Evolutionary conservation across 73 alveolate genomes (phyloP).

Genomic region (Paramecium caudatum): DNA sequence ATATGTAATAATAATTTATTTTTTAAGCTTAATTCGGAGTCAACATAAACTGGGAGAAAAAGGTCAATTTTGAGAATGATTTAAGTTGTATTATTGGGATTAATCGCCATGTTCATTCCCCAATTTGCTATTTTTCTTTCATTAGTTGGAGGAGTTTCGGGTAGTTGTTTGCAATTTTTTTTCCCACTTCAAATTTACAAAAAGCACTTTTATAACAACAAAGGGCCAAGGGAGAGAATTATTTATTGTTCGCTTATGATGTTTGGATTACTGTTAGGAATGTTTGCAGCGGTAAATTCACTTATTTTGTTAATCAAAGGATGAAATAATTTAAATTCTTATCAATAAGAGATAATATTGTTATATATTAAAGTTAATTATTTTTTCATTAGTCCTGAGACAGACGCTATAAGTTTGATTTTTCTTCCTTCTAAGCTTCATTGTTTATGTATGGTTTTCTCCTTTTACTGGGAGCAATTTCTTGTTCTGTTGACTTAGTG

Average conservation of each 20-base stretch:
- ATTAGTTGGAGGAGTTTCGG: conserved; percentile 70
- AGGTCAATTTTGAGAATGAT: conserved; percentile 35
- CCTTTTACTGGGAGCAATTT: too few relatives aligned
- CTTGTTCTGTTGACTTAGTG: conserved; percentile 12
- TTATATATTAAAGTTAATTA: too few relatives aligned
- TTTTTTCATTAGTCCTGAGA: too few relatives aligned
- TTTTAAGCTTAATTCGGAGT: not conserved
- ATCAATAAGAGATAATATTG: too few relatives aligned
- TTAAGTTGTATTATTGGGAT: conserved; percentile 39
- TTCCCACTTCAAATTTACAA: conserved; percentile 52
- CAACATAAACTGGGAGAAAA: not conserved
- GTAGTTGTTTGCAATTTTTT: conserved; percentile 60
- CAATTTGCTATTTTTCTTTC: conserved; percentile 69
- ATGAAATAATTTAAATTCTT: too few relatives aligned
- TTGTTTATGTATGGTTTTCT: too few relatives aligned
- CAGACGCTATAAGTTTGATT: too few relatives aligned
- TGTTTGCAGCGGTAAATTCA: conserved; percentile 55
- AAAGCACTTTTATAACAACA: not conserved
- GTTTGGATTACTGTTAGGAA: conserved; percentile 24
- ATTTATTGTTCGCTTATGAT: conserved; percentile 30
- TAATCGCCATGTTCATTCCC: conserved; percentile 61
- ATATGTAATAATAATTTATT: not conserved
- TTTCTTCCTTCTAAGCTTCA: too few relatives aligned
- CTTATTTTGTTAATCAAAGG: conserved; percentile 27
- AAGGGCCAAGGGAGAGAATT: not conserved